Percentiles rank a stretch among this genome's conserved stretches.
Conservation (phyloP, 2,329 filamentous ascomycete genomes). For the Lachnellula cervina region DNA sequence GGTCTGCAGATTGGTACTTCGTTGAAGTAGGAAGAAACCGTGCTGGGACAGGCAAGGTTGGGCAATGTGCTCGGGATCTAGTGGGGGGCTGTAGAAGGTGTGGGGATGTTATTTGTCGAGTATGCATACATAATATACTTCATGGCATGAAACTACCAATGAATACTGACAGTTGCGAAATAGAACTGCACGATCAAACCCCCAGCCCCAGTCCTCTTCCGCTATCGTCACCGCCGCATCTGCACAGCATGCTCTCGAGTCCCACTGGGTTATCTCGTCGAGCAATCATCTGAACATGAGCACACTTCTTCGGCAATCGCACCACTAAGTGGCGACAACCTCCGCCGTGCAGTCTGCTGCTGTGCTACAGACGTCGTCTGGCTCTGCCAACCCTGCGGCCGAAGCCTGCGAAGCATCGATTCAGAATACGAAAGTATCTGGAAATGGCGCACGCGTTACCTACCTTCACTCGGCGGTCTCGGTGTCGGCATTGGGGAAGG, state of each 20-base stretch:
- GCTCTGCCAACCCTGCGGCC: conserved; percentile 81
- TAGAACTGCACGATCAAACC: conserved; percentile 90
- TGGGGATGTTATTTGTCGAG: conserved; percentile 72
- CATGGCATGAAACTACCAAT: conserved; percentile 65
- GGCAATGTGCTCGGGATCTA: conserved; percentile 80
- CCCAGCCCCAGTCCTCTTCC: conserved; percentile 61
- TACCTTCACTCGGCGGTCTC: conserved; percentile 71
- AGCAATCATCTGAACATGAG: conserved; percentile 15
- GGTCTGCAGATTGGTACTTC: conserved; percentile 55
- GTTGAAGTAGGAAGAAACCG: conserved; percentile 47
- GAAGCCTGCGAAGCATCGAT: conserved; percentile 58
- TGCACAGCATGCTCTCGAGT: conserved; percentile 71
- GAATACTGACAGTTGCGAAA: conserved; percentile 11
- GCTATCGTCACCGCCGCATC: conserved; percentile 73
- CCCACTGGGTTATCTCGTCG: conserved; percentile 54
- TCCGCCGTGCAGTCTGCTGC: conserved; percentile 24
- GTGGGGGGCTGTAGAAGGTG: conserved; percentile 80
- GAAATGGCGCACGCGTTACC: conserved; percentile 85
- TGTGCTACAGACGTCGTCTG: conserved; percentile 57
- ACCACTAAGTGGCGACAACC: conserved; percentile 38
- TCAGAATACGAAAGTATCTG: conserved; percentile 64
- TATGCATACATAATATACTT: conserved; percentile 40
- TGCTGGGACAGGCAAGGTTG: conserved; percentile 60
- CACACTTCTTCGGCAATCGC: conserved; percentile 41
- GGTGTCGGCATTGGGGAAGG: conserved; percentile 86